Base-by-base conservation (phyloP, 805 yeast genomes). In the Pichia membranifaciens region DNA sequence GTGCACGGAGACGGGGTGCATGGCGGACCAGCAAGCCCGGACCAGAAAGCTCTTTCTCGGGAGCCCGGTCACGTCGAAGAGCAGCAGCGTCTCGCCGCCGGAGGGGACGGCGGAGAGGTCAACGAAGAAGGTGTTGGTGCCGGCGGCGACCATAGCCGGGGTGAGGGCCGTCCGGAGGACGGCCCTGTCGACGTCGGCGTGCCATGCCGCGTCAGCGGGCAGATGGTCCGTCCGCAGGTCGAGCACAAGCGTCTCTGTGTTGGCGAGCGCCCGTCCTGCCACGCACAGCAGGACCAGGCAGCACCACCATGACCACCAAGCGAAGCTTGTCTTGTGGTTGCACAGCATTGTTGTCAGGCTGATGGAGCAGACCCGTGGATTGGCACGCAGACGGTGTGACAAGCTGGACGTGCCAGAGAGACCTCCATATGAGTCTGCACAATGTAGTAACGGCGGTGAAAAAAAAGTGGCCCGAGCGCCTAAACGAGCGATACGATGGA, bases 11-110 rank as follows among this genome's bases (percentile, higher is more conserved):
- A 60, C 44, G 8, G 66, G 66, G 35, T 56, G 51, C 3, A 59
- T 52, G 2, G 66, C 63, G 31, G 56, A 39, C 65, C 65, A 61
- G 45, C 61, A 55, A 5, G 58, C 50, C 5, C 45, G 42, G 15
- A 44, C 25, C 13, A 33, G 16, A 10, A 32, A 35, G 4, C 8
- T 20, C 3, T 17, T 25, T 8, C 20, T 20, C 4, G 9, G 22
- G 28, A 41, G n/a, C 13, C 13, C 17, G 38, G 29, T 9, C 4
- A 23, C 39, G 18, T 34, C 22, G 29, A 39, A 13, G 20, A 39
- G 32, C 15, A 39, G 16, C 36, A 33, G 36, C 20, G 36, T 8
- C 36, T 33, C n/a, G 16, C 28, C 10, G 12, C 17, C 28, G n/a
- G 16, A 9, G 12, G 21, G 28, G 7, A 17, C 13, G 4, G 10